Conservation (phyloP, 2,329 filamentous ascomycete genomes). For the Sporothrix schenckii region DNA sequence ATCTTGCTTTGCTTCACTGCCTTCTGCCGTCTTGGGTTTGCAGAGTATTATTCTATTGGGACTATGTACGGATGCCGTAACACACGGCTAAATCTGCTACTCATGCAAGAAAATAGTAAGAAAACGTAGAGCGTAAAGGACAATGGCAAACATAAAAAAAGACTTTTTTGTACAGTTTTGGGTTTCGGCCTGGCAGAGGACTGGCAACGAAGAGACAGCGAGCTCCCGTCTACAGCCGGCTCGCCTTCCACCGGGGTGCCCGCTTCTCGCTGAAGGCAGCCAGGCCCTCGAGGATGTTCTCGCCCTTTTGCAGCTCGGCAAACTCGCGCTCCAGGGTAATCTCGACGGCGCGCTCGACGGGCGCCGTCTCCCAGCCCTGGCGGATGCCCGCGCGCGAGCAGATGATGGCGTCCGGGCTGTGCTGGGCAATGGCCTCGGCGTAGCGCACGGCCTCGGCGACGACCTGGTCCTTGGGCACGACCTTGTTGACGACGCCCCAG, state of each 20-base stretch:
- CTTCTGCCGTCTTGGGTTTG: not conserved
- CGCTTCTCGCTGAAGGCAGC: conserved; percentile 40
- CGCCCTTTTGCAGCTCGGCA: conserved; percentile 35
- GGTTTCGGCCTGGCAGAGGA: not conserved
- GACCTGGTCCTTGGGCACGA: conserved; percentile 56
- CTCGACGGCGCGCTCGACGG: conserved; percentile 38
- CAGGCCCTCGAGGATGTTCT: conserved; percentile 41
- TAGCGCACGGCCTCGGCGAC: conserved; percentile 62
- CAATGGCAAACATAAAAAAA: not conserved
- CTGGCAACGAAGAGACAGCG: not conserved
- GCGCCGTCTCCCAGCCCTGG: conserved; percentile 66
- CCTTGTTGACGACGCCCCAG: conserved; percentile 70
- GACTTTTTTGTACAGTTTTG: conserved; percentile 11
- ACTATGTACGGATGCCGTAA: conserved; percentile 10
- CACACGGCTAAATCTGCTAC: conserved; percentile 10
- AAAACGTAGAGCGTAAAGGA: not conserved
- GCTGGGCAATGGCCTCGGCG: conserved; percentile 63
- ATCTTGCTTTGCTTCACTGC: no score
- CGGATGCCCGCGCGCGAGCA: conserved; percentile 70
- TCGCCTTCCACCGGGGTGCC: conserved; percentile 38
- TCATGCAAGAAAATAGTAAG: not conserved
- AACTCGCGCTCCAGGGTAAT: conserved; percentile 38
- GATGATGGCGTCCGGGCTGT: conserved; percentile 76
- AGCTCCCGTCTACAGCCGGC: conserved; percentile 36
- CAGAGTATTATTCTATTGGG: conserved; percentile 24